phyloP scores from a whole-genome alignment of 176 grass and related monocot genomes.

The Avena eriantha region DNA sequence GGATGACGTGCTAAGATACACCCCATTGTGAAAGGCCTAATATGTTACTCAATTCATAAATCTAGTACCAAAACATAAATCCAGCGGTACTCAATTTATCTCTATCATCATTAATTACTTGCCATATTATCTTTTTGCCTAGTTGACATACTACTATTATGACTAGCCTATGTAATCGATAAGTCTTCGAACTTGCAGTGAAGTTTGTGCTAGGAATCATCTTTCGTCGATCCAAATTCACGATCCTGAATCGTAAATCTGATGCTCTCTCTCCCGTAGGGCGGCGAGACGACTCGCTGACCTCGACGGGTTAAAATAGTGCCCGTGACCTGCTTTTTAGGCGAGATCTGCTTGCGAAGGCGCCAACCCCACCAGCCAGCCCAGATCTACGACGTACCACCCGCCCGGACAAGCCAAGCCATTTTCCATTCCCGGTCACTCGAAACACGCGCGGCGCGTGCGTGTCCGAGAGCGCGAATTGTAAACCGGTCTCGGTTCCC shows the following conservation, averaged over 20 bases:
- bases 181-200: no score
- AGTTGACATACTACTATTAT: no score
- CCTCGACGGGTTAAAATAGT: slow-evolving; percentile 2
- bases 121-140: no score
- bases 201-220: no score
- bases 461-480: not conserved
- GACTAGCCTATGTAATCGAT: no score
- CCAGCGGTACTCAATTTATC: no score
- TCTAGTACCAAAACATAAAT: no score
- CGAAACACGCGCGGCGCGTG: not conserved
- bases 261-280: not conserved
- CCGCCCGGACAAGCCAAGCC: not conserved
- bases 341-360: slow-evolving; percentile 37
- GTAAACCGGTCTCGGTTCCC: not conserved
- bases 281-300: slow-evolving; percentile 8
- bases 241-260: not conserved
- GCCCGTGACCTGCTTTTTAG: slow-evolving; percentile 27
- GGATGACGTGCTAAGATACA: no score
- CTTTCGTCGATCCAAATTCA: not conserved
- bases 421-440: not conserved
- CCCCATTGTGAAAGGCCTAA: no score
- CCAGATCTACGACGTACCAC: slow-evolving; percentile 20
- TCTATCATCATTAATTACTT: no score
- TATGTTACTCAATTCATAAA: no score
- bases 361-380: not conserved